Evolutionary conservation across 176 grass and related monocot genomes (phyloP).

Genomic region (Hordeum marinum): DNA sequence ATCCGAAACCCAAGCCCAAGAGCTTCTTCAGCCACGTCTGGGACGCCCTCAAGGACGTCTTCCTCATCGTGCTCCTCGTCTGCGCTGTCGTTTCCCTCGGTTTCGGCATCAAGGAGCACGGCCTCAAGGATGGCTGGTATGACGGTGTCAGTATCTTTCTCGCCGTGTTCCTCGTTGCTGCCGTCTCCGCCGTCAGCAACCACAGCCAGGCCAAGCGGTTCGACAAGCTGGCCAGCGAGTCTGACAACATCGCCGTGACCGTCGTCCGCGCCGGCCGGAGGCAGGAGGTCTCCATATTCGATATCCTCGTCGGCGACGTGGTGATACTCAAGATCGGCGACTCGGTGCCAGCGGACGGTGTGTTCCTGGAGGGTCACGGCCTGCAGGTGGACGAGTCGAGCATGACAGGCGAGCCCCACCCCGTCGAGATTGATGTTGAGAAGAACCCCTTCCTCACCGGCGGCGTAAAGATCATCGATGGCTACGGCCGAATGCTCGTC

Average conservation of each 20-base stretch:
- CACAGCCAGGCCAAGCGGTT: constrained; percentile 51
- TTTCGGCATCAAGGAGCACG: constrained; percentile 72
- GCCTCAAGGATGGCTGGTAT: constrained; percentile 64
- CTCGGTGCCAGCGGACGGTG: constrained; percentile 56
- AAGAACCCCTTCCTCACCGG: constrained; percentile 57
- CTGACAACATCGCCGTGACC: constrained; percentile 34
- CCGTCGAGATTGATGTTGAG: constrained; percentile 32
- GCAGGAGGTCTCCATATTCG: constrained; percentile 47
- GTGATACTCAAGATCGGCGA: constrained; percentile 63
- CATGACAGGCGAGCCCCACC: constrained; percentile 84
- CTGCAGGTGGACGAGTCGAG: constrained; percentile 84
- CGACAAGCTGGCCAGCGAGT: constrained; percentile 35
- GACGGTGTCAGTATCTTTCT: constrained; percentile 78
- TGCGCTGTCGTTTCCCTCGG: constrained; percentile 59
- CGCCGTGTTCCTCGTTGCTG: constrained; percentile 55
- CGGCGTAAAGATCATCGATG: constrained; percentile 73
- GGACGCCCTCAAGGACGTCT: constrained; percentile 54
- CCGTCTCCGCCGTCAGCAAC: constrained; percentile 63
- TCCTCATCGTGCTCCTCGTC: constrained; percentile 55
- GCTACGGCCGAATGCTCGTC: constrained; percentile 63
- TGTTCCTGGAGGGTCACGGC: constrained; percentile 46
- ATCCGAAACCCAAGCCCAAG: constrained; percentile 55
- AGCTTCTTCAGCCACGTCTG: constrained; percentile 44
- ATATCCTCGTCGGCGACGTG: constrained; percentile 67
- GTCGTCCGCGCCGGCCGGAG: constrained; percentile 38